Evolutionary conservation across 2,329 filamentous ascomycete genomes (phyloP).

Genomic region (Myrmaecium sp.): DNA sequence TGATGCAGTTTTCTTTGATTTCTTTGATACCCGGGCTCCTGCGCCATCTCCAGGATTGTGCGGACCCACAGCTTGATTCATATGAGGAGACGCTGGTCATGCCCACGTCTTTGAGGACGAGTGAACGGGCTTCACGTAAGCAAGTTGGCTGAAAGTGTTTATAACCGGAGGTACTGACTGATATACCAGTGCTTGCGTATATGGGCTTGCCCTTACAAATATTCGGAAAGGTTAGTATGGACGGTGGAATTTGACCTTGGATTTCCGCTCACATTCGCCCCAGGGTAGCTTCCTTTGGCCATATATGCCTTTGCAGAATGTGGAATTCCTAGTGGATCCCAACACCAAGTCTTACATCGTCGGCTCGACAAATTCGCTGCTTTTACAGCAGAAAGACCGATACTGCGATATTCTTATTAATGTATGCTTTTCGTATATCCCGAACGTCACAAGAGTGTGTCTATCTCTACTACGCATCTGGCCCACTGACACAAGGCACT

Average conservation of each 20-base stretch:
- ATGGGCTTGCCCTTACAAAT: conserved; percentile 92
- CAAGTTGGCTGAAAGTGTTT: no score
- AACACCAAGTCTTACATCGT: conserved; percentile 96
- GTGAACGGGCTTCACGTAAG: conserved; percentile 65
- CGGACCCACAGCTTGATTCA: conserved; percentile 76
- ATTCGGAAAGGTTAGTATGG: conserved; percentile 57
- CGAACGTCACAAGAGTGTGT: no score
- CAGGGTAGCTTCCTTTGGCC: conserved; percentile 88
- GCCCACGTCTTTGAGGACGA: conserved; percentile 76
- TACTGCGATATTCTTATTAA: conserved; percentile 97
- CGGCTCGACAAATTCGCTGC: conserved; percentile 85
- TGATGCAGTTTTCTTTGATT: conserved; percentile 95
- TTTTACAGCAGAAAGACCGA: conserved; percentile 84
- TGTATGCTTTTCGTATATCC: no score
- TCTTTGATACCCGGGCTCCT: conserved; percentile 89
- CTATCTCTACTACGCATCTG: no score
- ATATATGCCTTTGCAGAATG: conserved; percentile 89
- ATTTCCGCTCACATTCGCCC: conserved; percentile 4
- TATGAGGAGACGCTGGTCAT: conserved; percentile 60
- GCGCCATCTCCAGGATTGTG: conserved; percentile 82
- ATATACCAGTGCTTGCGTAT: conserved; percentile 62
- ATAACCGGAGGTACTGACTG: no score
- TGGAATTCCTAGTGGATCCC: conserved; percentile 83
- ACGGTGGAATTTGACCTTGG: background rate
- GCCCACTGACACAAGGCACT: background rate